These are phyloP conservation scores for Escovopsis sp. DNA, from an alignment of 2,329 filamentous ascomycete genomes.

Conservation along the genomic window DNA sequence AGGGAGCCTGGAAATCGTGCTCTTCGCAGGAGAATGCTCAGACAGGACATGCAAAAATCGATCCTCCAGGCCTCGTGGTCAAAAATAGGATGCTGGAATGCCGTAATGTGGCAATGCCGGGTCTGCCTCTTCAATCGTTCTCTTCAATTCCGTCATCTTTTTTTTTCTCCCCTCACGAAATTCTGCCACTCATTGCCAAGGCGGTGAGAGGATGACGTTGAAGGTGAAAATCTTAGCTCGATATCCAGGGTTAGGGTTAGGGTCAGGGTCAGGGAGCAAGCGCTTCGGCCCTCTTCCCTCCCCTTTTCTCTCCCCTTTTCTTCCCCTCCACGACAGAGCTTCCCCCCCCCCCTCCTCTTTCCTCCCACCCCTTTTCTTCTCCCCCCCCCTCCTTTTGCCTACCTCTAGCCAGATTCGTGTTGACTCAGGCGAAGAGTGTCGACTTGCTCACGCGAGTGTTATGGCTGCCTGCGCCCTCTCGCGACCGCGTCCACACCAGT, in stretches of 20 bases:
- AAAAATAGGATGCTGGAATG: too few species aligned
- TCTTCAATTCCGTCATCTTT: slow-evolving; percentile 10
- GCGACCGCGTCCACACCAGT: too few species aligned
- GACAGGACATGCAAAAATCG: slow-evolving; percentile 8
- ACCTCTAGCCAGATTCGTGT: not conserved
- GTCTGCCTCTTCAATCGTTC: too few species aligned
- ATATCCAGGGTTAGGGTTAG: not conserved
- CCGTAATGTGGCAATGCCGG: too few species aligned
- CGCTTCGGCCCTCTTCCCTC: not conserved
- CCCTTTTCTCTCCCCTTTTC: not conserved
- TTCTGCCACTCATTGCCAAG: slow-evolving; percentile 9
- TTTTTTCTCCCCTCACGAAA: not conserved
- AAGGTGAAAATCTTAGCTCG: not conserved
- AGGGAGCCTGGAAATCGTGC: slow-evolving; percentile 7
- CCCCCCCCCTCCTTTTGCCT: not conserved
- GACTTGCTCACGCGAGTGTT: too few species aligned
- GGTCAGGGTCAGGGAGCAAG: too few species aligned
- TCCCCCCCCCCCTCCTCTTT: not conserved
- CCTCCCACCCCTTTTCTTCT: not conserved
- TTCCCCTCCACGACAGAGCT: not conserved
- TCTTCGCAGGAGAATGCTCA: slow-evolving; percentile 7
- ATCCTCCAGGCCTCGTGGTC: too few species aligned
- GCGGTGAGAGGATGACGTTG: slow-evolving; percentile 8
- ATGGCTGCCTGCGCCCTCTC: too few species aligned
- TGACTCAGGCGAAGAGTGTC: too few species aligned